Base-by-base conservation (phyloP, 331 rosid species). In the Dryas integrifolia region DNA sequence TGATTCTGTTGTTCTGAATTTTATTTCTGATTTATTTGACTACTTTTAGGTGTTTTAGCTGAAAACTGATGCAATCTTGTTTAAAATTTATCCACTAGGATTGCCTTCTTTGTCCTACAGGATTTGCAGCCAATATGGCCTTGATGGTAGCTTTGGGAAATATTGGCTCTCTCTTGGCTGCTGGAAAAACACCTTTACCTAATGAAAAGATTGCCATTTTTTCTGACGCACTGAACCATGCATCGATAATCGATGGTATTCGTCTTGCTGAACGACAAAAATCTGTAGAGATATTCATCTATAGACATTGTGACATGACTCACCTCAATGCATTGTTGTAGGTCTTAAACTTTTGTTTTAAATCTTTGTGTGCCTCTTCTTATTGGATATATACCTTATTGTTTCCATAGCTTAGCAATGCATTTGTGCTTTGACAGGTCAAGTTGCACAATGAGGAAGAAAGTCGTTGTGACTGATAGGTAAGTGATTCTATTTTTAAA, bases 101-200 rank as follows among this genome's bases (percentile, higher is more conserved):
- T 85, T 94, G 98, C 84, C 97, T 94, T 81, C 98, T 93, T 85
- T 93, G 98, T 86, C 97, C 98, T 70, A 87, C 98, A 72, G 98
- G 98, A 73, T 93, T 89, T 89, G 87, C 98, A 41, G 96, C 98
- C 82, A 93, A 93, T 88, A 91, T 89, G 98, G 97, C 98, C 8
- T 7, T 87, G 85, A 91, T 93, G 96, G 92, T 88, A 26, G 87
- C 94, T 18, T 65, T 93, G 51, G 98, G 97, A 81, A 89, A 87
- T 63, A 76, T 93, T 51, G 86, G 89, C 76, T 74, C 92, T 57
- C 96, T 91, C 81, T 77, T 93, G 79, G 87, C 83, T 79, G 77
- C 83, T 63, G 86, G 85, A 9, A 76, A 59, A 75, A 73, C 73
- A 57, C 84, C 88, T 65, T 85, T 84, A 47, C 85, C 85, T 49